phyloP scores from a whole-genome alignment of 495 filamentous ascomycete species.

The Penicillium fimorum region DNA sequence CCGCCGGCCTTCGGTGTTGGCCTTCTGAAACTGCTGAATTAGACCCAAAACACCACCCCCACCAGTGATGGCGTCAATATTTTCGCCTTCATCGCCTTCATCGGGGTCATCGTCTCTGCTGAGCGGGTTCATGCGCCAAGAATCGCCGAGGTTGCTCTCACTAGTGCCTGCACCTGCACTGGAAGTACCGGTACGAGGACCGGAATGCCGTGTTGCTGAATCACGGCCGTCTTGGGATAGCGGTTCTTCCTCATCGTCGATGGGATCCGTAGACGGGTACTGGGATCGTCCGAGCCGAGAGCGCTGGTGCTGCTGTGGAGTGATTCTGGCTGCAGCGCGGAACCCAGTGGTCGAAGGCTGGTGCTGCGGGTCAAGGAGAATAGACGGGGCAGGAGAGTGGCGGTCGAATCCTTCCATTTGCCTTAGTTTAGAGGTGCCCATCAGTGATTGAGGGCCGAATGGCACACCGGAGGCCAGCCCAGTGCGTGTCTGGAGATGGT shows the following conservation, averaged over 20 bases:
- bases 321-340: slow-evolving; percentile 39
- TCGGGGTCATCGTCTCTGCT: slow-evolving; percentile 46
- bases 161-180: slow-evolving; percentile 48
- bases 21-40: slow-evolving; percentile 88
- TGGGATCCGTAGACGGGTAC: slow-evolving; percentile 32
- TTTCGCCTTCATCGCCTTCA: slow-evolving; percentile 50
- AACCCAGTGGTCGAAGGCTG: slow-evolving; percentile 64
- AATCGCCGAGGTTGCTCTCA: slow-evolving; percentile 61
- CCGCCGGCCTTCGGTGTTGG: slow-evolving; percentile 63
- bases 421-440: slow-evolving; percentile 31
- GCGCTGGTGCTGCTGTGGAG: slow-evolving; percentile 41
- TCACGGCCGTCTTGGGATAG: slow-evolving; percentile 24
- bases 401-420: slow-evolving; percentile 28
- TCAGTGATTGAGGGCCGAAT: slow-evolving; percentile 32
- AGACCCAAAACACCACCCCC: slow-evolving; percentile 71
- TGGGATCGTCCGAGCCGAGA: slow-evolving; percentile 45
- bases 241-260: slow-evolving; percentile 47
- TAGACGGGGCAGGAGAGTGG: slow-evolving; percentile 54
- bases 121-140: slow-evolving; percentile 60
- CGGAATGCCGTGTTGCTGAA: slow-evolving; percentile 25
- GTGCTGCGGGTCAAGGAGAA: slow-evolving; percentile 83
- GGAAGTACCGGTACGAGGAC: slow-evolving; percentile 27
- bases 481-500: slow-evolving; percentile 41
- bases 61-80: slow-evolving; percentile 47
- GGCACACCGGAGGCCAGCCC: slow-evolving; percentile 22